Conservation (phyloP, 352 stramenopile genomes). For the Phytophthora melonis region DNA sequence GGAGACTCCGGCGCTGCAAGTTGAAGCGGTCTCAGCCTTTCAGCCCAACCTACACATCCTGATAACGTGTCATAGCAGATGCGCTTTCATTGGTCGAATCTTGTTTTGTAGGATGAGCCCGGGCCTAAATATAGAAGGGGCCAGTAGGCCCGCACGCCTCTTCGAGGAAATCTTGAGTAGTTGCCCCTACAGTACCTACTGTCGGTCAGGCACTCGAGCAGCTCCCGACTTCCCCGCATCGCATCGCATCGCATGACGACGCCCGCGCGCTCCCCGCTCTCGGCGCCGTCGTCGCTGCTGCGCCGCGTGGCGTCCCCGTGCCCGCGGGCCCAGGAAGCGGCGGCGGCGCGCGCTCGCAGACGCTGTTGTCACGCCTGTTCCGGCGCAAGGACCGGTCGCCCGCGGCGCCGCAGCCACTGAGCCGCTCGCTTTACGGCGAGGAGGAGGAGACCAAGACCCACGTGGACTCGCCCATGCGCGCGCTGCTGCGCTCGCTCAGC, state of each 20-base stretch:
- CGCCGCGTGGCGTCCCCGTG: slow-evolving; percentile 8
- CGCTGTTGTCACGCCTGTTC: slow-evolving; percentile 46
- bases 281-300: slow-evolving; percentile 23
- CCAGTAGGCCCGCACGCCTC: slow-evolving; percentile 20
- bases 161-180: slow-evolving; percentile 49
- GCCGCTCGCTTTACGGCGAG: slow-evolving; percentile 33
- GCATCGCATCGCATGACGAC: slow-evolving; percentile 24
- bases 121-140: slow-evolving; percentile 7
- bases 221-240: slow-evolving; percentile 1
- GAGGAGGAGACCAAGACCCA: slow-evolving; percentile 46
- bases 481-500: slow-evolving; percentile 47
- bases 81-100: neutral
- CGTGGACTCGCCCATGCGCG: slow-evolving; percentile 41
- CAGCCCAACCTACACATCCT: neutral
- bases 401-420: neutral
- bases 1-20: slow-evolving; percentile 6
- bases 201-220: no score
- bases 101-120: neutral
- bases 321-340: slow-evolving; percentile 7
- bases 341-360: slow-evolving; percentile 27
- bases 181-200: slow-evolving; percentile 21
- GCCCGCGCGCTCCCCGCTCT: slow-evolving; percentile 26
- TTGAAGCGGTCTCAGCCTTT: slow-evolving; percentile 3
- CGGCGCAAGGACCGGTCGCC: slow-evolving; percentile 42
- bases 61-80: neutral